phyloP scores from a whole-genome alignment of 176 grass and related monocot genomes.

The Puya raimondii region DNA sequence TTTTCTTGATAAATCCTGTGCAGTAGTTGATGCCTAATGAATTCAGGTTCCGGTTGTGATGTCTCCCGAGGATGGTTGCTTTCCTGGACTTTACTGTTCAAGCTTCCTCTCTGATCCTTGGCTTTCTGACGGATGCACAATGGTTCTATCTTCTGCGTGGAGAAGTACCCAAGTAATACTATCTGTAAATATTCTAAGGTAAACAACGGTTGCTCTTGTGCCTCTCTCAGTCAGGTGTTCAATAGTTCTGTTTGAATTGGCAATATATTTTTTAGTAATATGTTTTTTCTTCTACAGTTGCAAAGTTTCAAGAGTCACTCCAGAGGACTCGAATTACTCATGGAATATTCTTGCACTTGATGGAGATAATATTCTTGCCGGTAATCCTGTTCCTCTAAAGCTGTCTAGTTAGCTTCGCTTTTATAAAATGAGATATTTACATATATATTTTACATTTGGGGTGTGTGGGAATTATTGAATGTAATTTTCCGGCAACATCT shows the following conservation, averaged over 20 bases:
- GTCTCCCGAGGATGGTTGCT: conserved; percentile 54
- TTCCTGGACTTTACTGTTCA: conserved; percentile 62
- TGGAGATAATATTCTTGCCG: conserved; percentile 78
- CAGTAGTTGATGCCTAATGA: neutral
- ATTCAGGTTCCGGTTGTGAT: conserved; percentile 67
- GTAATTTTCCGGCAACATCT: too few species aligned
- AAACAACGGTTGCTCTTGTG: conserved; percentile 16
- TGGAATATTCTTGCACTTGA: conserved; percentile 86
- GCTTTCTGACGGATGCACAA: conserved; percentile 73
- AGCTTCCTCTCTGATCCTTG: conserved; percentile 57
- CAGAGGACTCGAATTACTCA: conserved; percentile 62
- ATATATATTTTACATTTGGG: too few species aligned
- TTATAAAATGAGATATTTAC: too few species aligned
- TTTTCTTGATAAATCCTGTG: conserved; percentile 7
- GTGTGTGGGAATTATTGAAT: too few species aligned
- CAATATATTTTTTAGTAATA: conserved; percentile 9
- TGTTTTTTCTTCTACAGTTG: conserved; percentile 33
- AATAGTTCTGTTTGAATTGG: conserved; percentile 13
- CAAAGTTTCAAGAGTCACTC: conserved; percentile 51
- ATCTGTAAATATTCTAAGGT: conserved; percentile 67
- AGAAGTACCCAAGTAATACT: conserved; percentile 74
- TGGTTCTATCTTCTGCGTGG: conserved; percentile 83
- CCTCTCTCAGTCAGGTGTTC: conserved; percentile 5
- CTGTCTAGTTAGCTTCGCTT: conserved; percentile 9
- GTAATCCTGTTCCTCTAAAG: conserved; percentile 23